phyloP scores from a whole-genome alignment of 2,329 filamentous ascomycete species.

The Fusarium gaditjirri region DNA sequence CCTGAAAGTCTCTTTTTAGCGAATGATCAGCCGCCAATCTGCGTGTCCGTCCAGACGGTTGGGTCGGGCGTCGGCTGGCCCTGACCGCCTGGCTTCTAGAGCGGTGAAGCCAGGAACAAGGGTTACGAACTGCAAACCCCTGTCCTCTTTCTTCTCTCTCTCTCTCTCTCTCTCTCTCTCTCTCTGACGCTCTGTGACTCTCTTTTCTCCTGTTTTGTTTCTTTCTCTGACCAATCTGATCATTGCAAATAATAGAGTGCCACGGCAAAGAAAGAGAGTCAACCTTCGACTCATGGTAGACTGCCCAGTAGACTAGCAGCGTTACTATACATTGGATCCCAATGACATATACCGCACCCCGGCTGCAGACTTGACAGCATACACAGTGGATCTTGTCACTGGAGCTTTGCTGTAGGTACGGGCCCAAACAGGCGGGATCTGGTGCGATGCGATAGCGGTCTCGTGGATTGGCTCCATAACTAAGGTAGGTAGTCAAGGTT shows the following conservation, averaged over 20 bases:
- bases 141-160: background rate
- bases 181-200: background rate
- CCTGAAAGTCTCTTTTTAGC: slow-evolving; percentile 27
- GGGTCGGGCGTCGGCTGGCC: slow-evolving; percentile 32
- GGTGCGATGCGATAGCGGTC: slow-evolving; percentile 39
- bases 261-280: slow-evolving; percentile 19
- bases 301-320: background rate
- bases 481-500: background rate
- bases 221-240: background rate
- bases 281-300: background rate
- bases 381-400: slow-evolving; percentile 9
- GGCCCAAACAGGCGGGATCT: slow-evolving; percentile 45
- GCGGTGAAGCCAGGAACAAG: slow-evolving; percentile 38
- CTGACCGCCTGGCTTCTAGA: slow-evolving; percentile 34
- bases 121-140: slow-evolving; percentile 11
- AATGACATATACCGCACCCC: background rate
- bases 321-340: background rate
- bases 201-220: background rate
- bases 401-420: slow-evolving; percentile 39
- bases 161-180: background rate
- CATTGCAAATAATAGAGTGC: slow-evolving; percentile 21
- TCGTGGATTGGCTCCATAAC: slow-evolving; percentile 17
- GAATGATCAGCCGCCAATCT: slow-evolving; percentile 42
- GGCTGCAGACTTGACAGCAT: slow-evolving; percentile 34
- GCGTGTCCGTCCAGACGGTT: slow-evolving; percentile 33